Evolutionary conservation across 2,329 filamentous ascomycete genomes (phyloP), one percentile per base, ranked within the genome.

Genomic region (Hymenoscyphus fraxineus): DNA sequence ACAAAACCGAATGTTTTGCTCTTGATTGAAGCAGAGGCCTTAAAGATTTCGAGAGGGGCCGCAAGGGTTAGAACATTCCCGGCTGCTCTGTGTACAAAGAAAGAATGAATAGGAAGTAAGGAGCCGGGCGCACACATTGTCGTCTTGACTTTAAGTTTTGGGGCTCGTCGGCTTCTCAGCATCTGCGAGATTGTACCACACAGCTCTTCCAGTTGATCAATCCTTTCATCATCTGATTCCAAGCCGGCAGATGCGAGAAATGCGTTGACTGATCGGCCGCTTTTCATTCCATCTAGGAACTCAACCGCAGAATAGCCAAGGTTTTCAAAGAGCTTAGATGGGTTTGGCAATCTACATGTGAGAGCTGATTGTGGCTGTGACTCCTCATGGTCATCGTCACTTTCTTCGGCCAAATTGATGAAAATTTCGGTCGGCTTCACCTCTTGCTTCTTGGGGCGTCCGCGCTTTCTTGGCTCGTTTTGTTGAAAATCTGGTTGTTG

Each of bases 1-100:
- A 60, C 35, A 31, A 60, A 60, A 7, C 58, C 58, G 13, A 60
- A 47, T 12, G 58, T 60, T 27, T 60, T 60, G 12, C 32, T 60
- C 9, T 47, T 60, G 22, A 60, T 60, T 19, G 4, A 0, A 1
- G n/a, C 12, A 6, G 12, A 9, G 1, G 58, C 58, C 35, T 60
- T 51, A 32, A 47, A 44, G 6, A 44, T 31, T 32, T 60, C 58
- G 3, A 47, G 31, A n/a, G 58, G 58, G 2, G 5, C 19, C 1
- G 16, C 16, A 19, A 60, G 40, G 5, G 19, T 44, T 10, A 60
- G 3, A 15, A 32, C 22, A 5, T 44, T 19, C 5, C 40, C 9
- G 3, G 31, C 38, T 58, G 9, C 51, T 22, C 51, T 6, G 27
- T 55, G 51, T 22, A 55, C 16, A 27, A 27, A 27, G 16, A 55